Evolutionary conservation across 164 flowering plant species (phyloP), one percentile per base, ranked within the genome.

Genomic region (Aristolochia fimbriata): DNA sequence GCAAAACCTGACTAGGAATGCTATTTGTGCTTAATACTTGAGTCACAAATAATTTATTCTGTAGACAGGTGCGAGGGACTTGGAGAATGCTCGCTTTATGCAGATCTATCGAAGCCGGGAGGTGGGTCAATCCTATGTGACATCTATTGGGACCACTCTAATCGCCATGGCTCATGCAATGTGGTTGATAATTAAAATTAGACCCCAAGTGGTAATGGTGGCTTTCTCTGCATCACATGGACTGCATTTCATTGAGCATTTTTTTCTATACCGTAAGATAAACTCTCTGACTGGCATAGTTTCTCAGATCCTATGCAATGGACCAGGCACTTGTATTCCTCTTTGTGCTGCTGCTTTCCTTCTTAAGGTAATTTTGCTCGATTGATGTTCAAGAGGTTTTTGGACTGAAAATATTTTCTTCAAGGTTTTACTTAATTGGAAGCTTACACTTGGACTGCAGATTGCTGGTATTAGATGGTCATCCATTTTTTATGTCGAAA

Each of bases 321-420:
- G 98, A n/a, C 98, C 96, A 49, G 97, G 98, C 62, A 92, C 98
- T 62, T 92, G 97, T 71, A 70, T 92, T 69, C 97, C 97, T 37
- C 74, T 92, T 13, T 90, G 98, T 58, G 64, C 65, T 20, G 83
- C 83, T 62, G 90, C 97, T 15, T 87, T 92, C 74, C 16, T 84
- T 57, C 82, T 89, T 62, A 92, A 92, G 98, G 98, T 89, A 22
- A 6, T 17, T 50, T 50, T 5, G 16, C 22, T 6, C 12, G 55
- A 52, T 19, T 22, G 3, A 10, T 10, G 6, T 8, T 4, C 4
- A 13, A 27, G 27, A 22, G 7, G 27, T 52, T 23, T 22, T 0
- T 50, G 53, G 56, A 16, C 56, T 22, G 12, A 13, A 17, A 13
- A 51, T 13, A 51, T 51, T 37, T 37, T 37, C 43, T 37, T 3